Evolutionary conservation across 2,329 filamentous ascomycete species (phyloP).

Genomic region (Verticillium tricorpus): DNA sequence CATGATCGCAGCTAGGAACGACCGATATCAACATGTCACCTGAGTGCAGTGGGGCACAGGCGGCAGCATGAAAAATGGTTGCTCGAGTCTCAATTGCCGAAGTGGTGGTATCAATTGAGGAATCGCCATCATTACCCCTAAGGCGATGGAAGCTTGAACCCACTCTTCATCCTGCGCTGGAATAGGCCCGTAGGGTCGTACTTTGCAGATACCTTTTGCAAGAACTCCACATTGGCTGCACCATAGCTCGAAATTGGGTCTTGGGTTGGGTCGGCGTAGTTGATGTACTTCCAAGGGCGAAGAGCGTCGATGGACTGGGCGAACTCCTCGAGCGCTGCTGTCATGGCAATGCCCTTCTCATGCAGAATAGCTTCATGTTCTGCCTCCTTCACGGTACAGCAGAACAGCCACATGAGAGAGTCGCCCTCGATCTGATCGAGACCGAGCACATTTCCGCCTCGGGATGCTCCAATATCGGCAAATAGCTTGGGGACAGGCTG

Average conservation of each 20-base stretch:
- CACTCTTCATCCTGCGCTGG: constrained; percentile 19
- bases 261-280: constrained; percentile 34
- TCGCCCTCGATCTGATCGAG: constrained; percentile 7
- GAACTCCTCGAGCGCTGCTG: constrained; percentile 4
- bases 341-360: not conserved
- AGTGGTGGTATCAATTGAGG: not conserved
- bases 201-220: constrained; percentile 20
- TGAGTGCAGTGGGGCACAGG: too few relatives aligned
- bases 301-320: constrained; percentile 6
- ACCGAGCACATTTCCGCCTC: constrained; percentile 9
- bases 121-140: not conserved
- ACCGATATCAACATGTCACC: too few relatives aligned
- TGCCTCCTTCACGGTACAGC: not conserved
- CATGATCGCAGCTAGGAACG: not conserved
- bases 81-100: too few relatives aligned
- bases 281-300: constrained; percentile 39
- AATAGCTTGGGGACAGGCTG: constrained; percentile 11
- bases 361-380: not conserved
- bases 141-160: constrained; percentile 12
- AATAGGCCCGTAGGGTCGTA: constrained; percentile 28
- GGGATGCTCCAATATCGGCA: constrained; percentile 5
- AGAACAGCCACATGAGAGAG: constrained; percentile 5
- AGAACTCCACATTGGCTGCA: constrained; percentile 22
- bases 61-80: too few relatives aligned
- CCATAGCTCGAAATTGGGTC: constrained; percentile 31